Evolutionary conservation across 805 yeast genomes (phyloP), one percentile per base, ranked within the genome.

Genomic region (Schwanniomyces yamadae): DNA sequence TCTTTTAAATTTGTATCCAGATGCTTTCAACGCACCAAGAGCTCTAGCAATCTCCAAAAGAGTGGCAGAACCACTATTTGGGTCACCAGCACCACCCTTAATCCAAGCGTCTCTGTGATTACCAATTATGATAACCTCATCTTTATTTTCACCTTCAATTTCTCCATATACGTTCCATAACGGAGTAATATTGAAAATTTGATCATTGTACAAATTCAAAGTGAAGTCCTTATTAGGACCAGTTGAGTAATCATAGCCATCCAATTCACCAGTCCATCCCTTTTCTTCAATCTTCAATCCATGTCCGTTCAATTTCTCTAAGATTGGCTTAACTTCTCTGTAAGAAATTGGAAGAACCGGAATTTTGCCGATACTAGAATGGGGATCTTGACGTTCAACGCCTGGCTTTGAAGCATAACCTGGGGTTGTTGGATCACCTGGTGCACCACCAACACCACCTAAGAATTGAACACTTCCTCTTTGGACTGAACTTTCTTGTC

Each of bases 381-480:
- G 46, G 5, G 70, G 70, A 36, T 60, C 65, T 37, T 51, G 30
- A 37, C 70, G 59, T 19, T 52, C 63, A 15, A 44, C 62, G 20
- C 61, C 69, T 4, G 63, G 62, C 20, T 72, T 73, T 15, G 84
- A 75, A 2, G 86, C 73, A 61, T 76, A 77, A 3, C 86, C 87
- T 6, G 87, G 86, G 2, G 89, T 81, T 0, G 89, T 79, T 23
- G 90, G 90, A 52, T 83, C 91, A 9, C 90, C 90, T 0, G 89
- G 87, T 33, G 69, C 68, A 21, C 63, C 50, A 6, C 68, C 69
- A 4, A 50, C 45, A n/a, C 75, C 76, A 3, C 78, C 72, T 37
- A 79, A 65, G 42, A 66, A 78, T 40, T 70, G 77, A 1, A 76
- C 80, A 6, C 84, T 71, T 3, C 80, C 83, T 51, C 85, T 67